Evolutionary conservation across 768 basidiomycete genomes (phyloP), one percentile per base, ranked within the genome.

Genomic region (Hypholoma sublateritium): DNA sequence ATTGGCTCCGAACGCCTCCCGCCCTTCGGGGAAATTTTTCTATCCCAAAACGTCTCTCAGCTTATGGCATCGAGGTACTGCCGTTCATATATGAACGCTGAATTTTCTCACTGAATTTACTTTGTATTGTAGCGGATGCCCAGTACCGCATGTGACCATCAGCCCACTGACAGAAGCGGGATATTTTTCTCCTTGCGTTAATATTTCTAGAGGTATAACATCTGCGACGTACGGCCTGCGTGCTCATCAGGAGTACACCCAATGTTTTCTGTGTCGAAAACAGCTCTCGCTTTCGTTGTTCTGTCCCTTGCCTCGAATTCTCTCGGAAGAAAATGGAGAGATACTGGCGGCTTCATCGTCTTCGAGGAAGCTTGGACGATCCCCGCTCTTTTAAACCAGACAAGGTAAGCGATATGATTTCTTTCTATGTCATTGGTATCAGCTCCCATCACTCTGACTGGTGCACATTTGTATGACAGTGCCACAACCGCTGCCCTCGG

Each of bases 281-380:
- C 9, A 47, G 11, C 25, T n/a, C 2, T 47, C 25, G 16, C 25
- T 25, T n/a, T 47, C 46, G 22, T 25, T 47, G 11, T 47, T 47
- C 22, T 47, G 16, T 24, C 25, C 13, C 25, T 16, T 47, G 22
- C 16, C 14, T 47, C 46, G 1, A 13, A 16, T 47, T 47, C 22
- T 14, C 13, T 24, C 25, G 39, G 39, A 17, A 42, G 67, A 24
- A 57, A 61, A 43, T 74, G 71, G 70, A 66, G 64, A 22, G 63
- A 74, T 53, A 72, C 65, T 7, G 74, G 75, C 8, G 77, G 77
- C 6, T 66, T 70, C 16, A 77, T 78, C 28, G 68, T 66, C 34
- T 66, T 78, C 14, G 75, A 77, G 54, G 75, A 78, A 61, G 76
- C 76, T 0, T 77, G 72, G 72, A 72, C 71, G 1, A 70, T 68